Conservation (phyloP, 2,329 filamentous ascomycete genomes). For the Canariomyces notabilis region DNA sequence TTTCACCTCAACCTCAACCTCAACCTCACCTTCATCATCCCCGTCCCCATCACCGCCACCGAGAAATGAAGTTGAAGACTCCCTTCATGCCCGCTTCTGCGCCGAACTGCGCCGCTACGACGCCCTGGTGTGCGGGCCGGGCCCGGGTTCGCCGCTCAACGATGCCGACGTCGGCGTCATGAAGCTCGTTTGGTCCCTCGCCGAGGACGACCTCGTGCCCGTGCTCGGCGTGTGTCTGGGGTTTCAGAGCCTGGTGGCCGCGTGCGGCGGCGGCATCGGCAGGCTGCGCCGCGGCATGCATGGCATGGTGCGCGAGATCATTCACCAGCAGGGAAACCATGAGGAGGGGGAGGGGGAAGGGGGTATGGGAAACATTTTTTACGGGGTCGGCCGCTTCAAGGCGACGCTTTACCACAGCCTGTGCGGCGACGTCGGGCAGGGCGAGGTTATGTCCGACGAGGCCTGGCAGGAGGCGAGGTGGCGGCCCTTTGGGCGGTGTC, state of each 20-base stretch:
- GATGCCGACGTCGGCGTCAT: conserved; percentile 79
- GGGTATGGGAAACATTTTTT: conserved; percentile 58
- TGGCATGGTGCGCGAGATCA: conserved; percentile 69
- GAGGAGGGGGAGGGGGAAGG: conserved; percentile 3
- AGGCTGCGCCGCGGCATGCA: conserved; percentile 70
- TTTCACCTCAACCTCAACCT: conserved; percentile 42
- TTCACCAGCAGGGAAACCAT: conserved; percentile 48
- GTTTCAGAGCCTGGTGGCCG: conserved; percentile 73
- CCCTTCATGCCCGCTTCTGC: conserved; percentile 33
- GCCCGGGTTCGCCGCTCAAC: conserved; percentile 73
- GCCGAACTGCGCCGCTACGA: conserved; percentile 59
- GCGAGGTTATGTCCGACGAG: conserved; percentile 28
- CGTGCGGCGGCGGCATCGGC: conserved; percentile 61
- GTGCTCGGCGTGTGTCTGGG: conserved; percentile 86
- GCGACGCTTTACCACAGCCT: conserved; percentile 75
- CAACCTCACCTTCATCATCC: conserved; percentile 34
- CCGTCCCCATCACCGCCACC: no score
- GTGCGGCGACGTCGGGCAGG: conserved; percentile 50
- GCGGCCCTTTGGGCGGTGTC: conserved; percentile 32
- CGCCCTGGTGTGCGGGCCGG: conserved; percentile 85
- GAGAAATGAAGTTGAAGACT: not conserved
- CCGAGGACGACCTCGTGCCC: conserved; percentile 57
- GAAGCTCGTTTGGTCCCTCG: conserved; percentile 65
- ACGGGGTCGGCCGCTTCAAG: conserved; percentile 51
- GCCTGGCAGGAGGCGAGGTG: conserved; percentile 39